These are phyloP conservation scores for Phytophthora citrophthora DNA, from an alignment of 352 stramenopile genomes.

Conservation along the genomic window DNA sequence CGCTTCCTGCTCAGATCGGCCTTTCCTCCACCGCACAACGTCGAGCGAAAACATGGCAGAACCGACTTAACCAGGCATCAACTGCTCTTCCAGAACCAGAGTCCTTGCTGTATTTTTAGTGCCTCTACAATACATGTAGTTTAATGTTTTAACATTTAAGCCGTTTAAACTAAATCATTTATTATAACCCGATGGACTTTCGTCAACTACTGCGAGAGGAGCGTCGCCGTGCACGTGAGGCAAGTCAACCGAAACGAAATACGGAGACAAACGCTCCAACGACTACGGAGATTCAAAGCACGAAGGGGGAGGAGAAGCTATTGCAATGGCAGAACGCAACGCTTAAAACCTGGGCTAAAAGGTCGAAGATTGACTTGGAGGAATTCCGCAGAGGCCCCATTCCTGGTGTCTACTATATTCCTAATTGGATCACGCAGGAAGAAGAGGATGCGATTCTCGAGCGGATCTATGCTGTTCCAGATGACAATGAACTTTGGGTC, in stretches of 20 bases:
- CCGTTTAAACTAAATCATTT: too few relatives aligned
- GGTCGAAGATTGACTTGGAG: slow-evolving; percentile 39
- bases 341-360: slow-evolving; percentile 37
- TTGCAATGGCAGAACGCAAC: slow-evolving; percentile 13
- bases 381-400: slow-evolving; percentile 46
- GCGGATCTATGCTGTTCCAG: slow-evolving; percentile 55
- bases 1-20: slow-evolving; percentile 44
- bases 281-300: not conserved
- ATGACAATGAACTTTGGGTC: slow-evolving; percentile 53
- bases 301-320: not conserved
- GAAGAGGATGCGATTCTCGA: slow-evolving; percentile 67
- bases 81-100: not conserved
- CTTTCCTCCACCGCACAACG: slow-evolving; percentile 53
- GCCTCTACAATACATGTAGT: not conserved
- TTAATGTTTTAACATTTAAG: too few relatives aligned
- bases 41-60: slow-evolving; percentile 68
- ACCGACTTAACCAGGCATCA: slow-evolving; percentile 4
- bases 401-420: slow-evolving; percentile 60
- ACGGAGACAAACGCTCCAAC: not conserved
- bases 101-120: slow-evolving; percentile 18
- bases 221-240: slow-evolving; percentile 43
- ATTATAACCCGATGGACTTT: slow-evolving; percentile 50
- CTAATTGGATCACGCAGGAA: slow-evolving; percentile 63
- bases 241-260: slow-evolving; percentile 3
- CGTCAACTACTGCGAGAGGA: slow-evolving; percentile 57